phyloP scores from a whole-genome alignment of 2,329 filamentous ascomycete species.

The Fusarium incarnatum region DNA sequence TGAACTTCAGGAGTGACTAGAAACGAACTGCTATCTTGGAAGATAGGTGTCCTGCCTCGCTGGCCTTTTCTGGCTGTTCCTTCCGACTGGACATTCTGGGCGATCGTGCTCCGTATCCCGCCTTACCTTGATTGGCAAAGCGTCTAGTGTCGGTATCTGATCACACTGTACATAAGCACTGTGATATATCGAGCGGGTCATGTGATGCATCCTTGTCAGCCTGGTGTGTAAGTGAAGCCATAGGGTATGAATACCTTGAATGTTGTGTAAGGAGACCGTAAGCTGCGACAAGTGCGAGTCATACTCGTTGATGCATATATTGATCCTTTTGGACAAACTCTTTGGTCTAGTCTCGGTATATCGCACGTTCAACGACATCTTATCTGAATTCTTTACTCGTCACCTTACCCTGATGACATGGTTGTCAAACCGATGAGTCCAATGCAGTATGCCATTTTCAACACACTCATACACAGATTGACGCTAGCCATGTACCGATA shows the following conservation, averaged over 20 bases:
- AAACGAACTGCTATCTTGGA: slow-evolving; percentile 31
- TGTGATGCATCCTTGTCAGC: slow-evolving; percentile 35
- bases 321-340: background rate
- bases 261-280: background rate
- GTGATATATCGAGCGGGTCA: slow-evolving; percentile 41
- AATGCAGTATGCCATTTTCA: background rate
- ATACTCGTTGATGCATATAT: background rate
- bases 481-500: background rate
- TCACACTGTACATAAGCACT: slow-evolving; percentile 36
- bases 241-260: background rate
- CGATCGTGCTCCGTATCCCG: slow-evolving; percentile 43
- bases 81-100: slow-evolving; percentile 38
- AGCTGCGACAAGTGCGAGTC: background rate
- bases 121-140: slow-evolving; percentile 46
- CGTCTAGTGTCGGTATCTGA: background rate
- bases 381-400: background rate
- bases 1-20: slow-evolving; percentile 21
- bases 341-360: background rate
- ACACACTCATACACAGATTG: background rate
- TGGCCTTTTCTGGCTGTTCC: slow-evolving; percentile 47
- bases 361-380: background rate
- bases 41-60: slow-evolving; percentile 46
- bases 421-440: background rate
- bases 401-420: background rate
- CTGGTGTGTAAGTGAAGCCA: slow-evolving; percentile 2